A percentile compares a stretch with the other conserved stretches of the same genome.
These are phyloP conservation scores for Chytridium lagenaria DNA, from an alignment of 371 early-diverging fungal genomes.

Conservation along the genomic window DNA sequence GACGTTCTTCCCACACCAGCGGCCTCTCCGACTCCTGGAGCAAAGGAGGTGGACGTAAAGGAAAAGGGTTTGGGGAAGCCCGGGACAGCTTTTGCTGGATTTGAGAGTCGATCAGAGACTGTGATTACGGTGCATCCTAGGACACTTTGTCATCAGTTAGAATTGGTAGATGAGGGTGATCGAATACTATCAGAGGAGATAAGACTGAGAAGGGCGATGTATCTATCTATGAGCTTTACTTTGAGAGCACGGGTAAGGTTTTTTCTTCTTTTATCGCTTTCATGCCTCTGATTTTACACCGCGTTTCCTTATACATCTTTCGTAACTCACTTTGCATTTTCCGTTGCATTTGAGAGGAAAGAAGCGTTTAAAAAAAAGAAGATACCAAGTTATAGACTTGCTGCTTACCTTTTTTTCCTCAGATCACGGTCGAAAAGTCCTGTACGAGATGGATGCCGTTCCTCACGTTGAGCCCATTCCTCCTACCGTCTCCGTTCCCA, in stretches of 20 bases:
- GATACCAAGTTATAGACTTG: background rate
- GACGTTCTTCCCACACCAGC: background rate
- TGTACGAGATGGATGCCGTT: constrained; percentile 46
- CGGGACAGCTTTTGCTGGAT: constrained; percentile 20
- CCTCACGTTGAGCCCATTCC: constrained; percentile 37
- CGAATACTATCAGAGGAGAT: constrained; percentile 37
- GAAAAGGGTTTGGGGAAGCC: background rate
- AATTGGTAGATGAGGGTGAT: constrained; percentile 45
- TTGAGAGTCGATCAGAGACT: constrained; percentile 20
- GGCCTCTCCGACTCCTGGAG: constrained; percentile 11
- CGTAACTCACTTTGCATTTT: too few species aligned
- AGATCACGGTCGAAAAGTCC: constrained; percentile 39
- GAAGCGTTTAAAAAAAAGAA: too few species aligned
- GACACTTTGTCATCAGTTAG: constrained; percentile 41
- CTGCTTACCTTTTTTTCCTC: background rate
- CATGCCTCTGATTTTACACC: too few species aligned
- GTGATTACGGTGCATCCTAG: constrained; percentile 41
- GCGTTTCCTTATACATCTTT: too few species aligned
- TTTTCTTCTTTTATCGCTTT: too few species aligned
- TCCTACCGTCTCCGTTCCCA: constrained; percentile 11
- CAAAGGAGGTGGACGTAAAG: background rate
- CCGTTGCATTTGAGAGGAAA: too few species aligned
- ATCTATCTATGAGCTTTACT: constrained; percentile 43
- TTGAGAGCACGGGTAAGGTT: constrained; percentile 42
- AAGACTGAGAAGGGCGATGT: constrained; percentile 38